A percentile compares a stretch with the other conserved stretches of the same genome.
Conservation (phyloP, 352 stramenopile genomes). For the Globisporangium megalacanthum region DNA sequence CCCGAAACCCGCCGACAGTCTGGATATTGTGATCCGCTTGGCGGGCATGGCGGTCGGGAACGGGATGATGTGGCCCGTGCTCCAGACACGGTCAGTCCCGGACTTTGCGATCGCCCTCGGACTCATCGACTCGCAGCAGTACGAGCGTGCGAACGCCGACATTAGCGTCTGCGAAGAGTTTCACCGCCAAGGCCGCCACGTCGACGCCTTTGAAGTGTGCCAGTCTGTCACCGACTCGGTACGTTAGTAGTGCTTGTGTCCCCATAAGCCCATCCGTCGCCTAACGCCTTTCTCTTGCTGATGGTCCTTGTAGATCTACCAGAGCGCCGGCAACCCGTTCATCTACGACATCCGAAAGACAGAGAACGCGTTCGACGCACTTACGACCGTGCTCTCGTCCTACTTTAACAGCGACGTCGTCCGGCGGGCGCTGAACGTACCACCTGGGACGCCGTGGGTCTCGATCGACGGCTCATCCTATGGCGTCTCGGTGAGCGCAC, state of each 20-base stretch:
- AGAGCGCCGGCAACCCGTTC: slow-evolving; percentile 71
- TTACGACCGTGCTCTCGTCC: slow-evolving; percentile 44
- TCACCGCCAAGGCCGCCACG: slow-evolving; percentile 60
- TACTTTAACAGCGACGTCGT: slow-evolving; percentile 86
- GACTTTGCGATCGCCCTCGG: slow-evolving; percentile 78
- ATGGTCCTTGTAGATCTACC: slow-evolving; percentile 41
- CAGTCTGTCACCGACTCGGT: slow-evolving; percentile 57
- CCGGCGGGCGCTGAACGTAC: slow-evolving; percentile 83
- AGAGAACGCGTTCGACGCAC: slow-evolving; percentile 46
- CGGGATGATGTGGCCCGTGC: slow-evolving; percentile 76
- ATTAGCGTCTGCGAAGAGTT: slow-evolving; percentile 76
- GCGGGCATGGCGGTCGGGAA: slow-evolving; percentile 90
- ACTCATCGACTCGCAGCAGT: slow-evolving; percentile 80
- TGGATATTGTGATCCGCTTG: slow-evolving; percentile 63
- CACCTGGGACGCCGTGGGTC: slow-evolving; percentile 47
- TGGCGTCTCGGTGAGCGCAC: slow-evolving; percentile 42
- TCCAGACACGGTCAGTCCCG: slow-evolving; percentile 74
- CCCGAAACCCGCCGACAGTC: slow-evolving; percentile 5
- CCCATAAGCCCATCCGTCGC: background rate
- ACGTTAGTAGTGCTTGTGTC: background rate
- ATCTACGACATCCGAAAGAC: slow-evolving; percentile 78
- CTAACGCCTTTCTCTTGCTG: background rate
- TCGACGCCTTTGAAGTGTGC: slow-evolving; percentile 72
- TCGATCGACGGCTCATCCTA: slow-evolving; percentile 62
- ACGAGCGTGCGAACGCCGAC: slow-evolving; percentile 61